phyloP scores from a whole-genome alignment of 2,329 filamentous ascomycete species.

The Venturiaceae sp. region DNA sequence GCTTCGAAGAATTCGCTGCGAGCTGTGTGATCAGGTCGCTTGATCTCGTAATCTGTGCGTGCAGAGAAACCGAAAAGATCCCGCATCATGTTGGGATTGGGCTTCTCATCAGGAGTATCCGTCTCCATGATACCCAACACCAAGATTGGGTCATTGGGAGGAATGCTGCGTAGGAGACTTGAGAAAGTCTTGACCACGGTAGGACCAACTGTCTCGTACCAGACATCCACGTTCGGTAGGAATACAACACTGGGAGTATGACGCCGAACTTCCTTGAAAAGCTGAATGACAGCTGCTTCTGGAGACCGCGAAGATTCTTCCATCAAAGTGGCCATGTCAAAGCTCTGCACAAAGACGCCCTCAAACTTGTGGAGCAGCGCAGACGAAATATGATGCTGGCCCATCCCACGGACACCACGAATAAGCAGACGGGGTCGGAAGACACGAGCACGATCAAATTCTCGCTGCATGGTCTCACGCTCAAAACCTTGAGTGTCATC shows the following conservation, averaged over 20 bases:
- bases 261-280: constrained; percentile 86
- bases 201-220: constrained; percentile 63
- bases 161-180: constrained; percentile 69
- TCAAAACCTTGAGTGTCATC: constrained; percentile 77
- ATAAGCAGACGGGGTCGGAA: constrained; percentile 85
- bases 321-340: constrained; percentile 80
- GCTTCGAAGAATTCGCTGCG: constrained; percentile 73
- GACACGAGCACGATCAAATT: constrained; percentile 75
- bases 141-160: constrained; percentile 84
- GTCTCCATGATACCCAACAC: constrained; percentile 77
- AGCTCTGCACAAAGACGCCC: constrained; percentile 86
- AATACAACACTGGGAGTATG: constrained; percentile 96
- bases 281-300: constrained; percentile 80
- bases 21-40: constrained; percentile 53
- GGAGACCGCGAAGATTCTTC: constrained; percentile 58
- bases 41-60: constrained; percentile 64
- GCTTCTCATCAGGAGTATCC: constrained; percentile 43
- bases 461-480: constrained; percentile 61
- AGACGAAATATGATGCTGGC: constrained; percentile 78
- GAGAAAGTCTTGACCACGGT: constrained; percentile 68
- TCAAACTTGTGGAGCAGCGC: constrained; percentile 87
- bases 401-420: constrained; percentile 78
- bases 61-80: constrained; percentile 80
- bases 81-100: constrained; percentile 54
- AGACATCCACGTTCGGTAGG: constrained; percentile 80